Conservation (phyloP, 2,329 filamentous ascomycete species). For the Microsporum canis region DNA sequence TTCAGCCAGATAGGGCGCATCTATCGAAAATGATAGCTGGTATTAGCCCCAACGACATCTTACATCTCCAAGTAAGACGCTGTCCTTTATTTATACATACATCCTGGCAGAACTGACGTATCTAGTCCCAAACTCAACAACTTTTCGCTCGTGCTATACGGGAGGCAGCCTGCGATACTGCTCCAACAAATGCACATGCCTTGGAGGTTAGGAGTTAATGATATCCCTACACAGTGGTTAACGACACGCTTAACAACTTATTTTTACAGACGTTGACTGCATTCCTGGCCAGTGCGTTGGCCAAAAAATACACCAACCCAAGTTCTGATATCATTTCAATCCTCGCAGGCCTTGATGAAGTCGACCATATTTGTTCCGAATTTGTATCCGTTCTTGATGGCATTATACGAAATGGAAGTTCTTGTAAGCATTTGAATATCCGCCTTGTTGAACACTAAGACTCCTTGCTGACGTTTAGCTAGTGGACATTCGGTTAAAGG, state of each 20-base stretch:
- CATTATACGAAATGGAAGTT: slow-evolving; percentile 67
- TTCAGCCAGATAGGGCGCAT: slow-evolving; percentile 62
- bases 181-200: slow-evolving; percentile 61
- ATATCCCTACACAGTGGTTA: slow-evolving; percentile 19
- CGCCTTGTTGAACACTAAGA: not conserved
- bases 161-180: slow-evolving; percentile 51
- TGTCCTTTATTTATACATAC: not conserved
- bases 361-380: slow-evolving; percentile 77
- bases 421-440: slow-evolving; percentile 42
- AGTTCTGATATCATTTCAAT: slow-evolving; percentile 90
- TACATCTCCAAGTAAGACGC: slow-evolving; percentile 54
- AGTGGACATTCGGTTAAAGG: slow-evolving; percentile 68
- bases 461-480: not conserved
- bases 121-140: slow-evolving; percentile 57
- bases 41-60: slow-evolving; percentile 61
- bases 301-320: slow-evolving; percentile 87
- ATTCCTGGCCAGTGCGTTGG: slow-evolving; percentile 70
- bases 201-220: slow-evolving; percentile 55
- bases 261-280: slow-evolving; percentile 65
- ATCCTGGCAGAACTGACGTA: not conserved
- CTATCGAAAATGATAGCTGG: slow-evolving; percentile 58
- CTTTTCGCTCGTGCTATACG: slow-evolving; percentile 64
- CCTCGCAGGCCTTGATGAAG: slow-evolving; percentile 75
- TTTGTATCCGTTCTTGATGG: slow-evolving; percentile 73
- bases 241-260: slow-evolving; percentile 5